Base-by-base conservation (phyloP, 1,139 yeast species). In the Suhomyces terraborum region DNA sequence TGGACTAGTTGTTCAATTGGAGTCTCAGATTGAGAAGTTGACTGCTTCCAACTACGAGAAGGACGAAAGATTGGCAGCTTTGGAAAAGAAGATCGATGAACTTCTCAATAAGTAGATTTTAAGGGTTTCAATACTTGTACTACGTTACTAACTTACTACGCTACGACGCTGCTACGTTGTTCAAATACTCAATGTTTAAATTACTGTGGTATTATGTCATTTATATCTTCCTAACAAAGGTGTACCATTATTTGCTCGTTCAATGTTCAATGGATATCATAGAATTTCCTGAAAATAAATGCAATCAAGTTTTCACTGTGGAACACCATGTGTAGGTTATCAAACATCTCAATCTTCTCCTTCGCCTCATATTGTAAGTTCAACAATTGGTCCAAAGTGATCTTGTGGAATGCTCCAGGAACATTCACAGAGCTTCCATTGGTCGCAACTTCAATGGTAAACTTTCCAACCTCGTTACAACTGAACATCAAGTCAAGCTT, bases 401-500 rank as follows among this genome's bases (percentile, higher is more conserved):
- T 55, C 10, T 71, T 67, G 17, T 69, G 67, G 13, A 67, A 63
- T 0, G 85, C 86, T 4, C 84, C 86, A 3, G 75, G 73, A 28
- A 73, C 58, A 36, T 58, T 66, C 4, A 71, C 72, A 1, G 73
- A 57, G 2, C 76, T 75, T 9, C 41, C 41, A 22, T 32, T 27
- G 45, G 55, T 60, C 1, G 77, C 78, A 43, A 61, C 87, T 40
- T 91, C 94, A 29, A 93, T 71, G 8, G 79, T 77, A 55, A 88
- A 88, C 18, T 75, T 75, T 1, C 93, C 94, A 7, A 80, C 82
- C 48, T 78, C 73, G 55, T 87, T 88, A 54, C 93, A 84, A 47
- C 87, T 80, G 56, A 88, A 83, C 66, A 86, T 81, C 54, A 89
- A 81, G 47, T 80, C 81, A 18, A 87, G 73, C 52, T 84, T 87